Evolutionary conservation across 2,329 filamentous ascomycete genomes (phyloP), one percentile per base, ranked within the genome.

Genomic region (Septoria petroselini): DNA sequence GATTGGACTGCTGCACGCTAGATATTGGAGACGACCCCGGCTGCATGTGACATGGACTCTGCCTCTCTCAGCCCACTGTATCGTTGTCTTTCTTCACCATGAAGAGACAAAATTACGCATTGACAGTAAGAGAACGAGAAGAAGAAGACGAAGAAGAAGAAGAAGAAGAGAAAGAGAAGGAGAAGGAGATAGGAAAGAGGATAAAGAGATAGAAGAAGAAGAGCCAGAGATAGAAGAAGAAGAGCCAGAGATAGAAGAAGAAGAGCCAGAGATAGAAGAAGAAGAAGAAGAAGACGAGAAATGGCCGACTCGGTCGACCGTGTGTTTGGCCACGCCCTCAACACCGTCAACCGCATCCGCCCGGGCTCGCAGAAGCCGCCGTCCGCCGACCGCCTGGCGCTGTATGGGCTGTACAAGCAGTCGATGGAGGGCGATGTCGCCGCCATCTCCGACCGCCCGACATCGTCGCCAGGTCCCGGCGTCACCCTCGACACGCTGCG

Each of bases 341-440:
- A 95, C 74, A 97, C 93, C 18, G 91, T 98, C 64, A 96, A 96
- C 73, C 94, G 94, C 73, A 94, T 98, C 62, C 91, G 93, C 66
- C 95, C 91, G 14, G 91, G 93, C 57, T 89, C 89, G 44, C 83
- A 88, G 56, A 86, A 93, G 55, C 93, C 93, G 38, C 93, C 93
- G 40, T 82, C 90, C 2, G 76, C 80, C 54, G 91, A 94, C 65
- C 85, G 93, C 50, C 78, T 98, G 61, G 86, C 87, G 51, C 85
- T 98, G 55, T 98, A 98, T 84, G 93, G 93, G 58, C 79, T 98
- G 59, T 98, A 98, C 76, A 98, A 98, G 69, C 93, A 98, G 72
- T 90, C 90, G 55, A 97, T 97, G 93, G 91, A 98, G 75, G 93
- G 93, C 41, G 89, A 98, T 70, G 91, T 97, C 27, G 87, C 93